phyloP scores from a whole-genome alignment of 176 grass and related monocot genomes.

The Aechmea fasciata region DNA sequence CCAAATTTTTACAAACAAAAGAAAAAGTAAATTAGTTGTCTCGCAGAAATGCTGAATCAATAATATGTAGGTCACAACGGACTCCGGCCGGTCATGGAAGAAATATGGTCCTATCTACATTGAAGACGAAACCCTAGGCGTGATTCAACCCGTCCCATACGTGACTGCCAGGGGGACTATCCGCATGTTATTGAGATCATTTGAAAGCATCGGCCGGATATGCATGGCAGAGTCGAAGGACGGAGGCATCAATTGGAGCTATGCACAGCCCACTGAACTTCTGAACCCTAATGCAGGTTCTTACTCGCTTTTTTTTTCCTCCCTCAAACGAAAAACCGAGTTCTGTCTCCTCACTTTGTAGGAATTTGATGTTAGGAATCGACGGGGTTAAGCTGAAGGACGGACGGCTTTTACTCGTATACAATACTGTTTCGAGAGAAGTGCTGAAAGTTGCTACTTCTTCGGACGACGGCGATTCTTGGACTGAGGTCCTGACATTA shows the following conservation, averaged over 20 bases:
- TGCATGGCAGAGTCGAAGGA: slow-evolving; percentile 68
- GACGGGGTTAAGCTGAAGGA: slow-evolving; percentile 52
- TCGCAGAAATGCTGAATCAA: not conserved
- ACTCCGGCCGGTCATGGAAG: slow-evolving; percentile 56
- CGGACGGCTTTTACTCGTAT: slow-evolving; percentile 37
- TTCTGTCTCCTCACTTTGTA: not conserved
- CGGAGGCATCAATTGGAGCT: slow-evolving; percentile 61
- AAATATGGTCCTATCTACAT: slow-evolving; percentile 85
- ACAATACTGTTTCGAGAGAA: slow-evolving; percentile 42
- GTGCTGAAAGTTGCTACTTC: slow-evolving; percentile 40
- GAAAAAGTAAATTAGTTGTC: not conserved
- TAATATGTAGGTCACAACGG: slow-evolving; percentile 53
- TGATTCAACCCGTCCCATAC: slow-evolving; percentile 95
- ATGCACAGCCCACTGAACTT: slow-evolving; percentile 47
- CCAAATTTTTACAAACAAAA: too few species aligned
- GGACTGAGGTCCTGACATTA: slow-evolving; percentile 39
- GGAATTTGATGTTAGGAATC: slow-evolving; percentile 15
- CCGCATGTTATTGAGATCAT: slow-evolving; percentile 72
- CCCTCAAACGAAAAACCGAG: not conserved
- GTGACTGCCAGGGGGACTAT: slow-evolving; percentile 48
- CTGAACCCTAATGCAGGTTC: slow-evolving; percentile 89
- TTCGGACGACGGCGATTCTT: slow-evolving; percentile 43
- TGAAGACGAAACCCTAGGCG: slow-evolving; percentile 61
- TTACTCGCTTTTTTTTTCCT: not conserved
- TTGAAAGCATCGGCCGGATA: slow-evolving; percentile 41